Conservation (phyloP, 2,329 filamentous ascomycete species). For the Ambrosiella xylebori region DNA sequence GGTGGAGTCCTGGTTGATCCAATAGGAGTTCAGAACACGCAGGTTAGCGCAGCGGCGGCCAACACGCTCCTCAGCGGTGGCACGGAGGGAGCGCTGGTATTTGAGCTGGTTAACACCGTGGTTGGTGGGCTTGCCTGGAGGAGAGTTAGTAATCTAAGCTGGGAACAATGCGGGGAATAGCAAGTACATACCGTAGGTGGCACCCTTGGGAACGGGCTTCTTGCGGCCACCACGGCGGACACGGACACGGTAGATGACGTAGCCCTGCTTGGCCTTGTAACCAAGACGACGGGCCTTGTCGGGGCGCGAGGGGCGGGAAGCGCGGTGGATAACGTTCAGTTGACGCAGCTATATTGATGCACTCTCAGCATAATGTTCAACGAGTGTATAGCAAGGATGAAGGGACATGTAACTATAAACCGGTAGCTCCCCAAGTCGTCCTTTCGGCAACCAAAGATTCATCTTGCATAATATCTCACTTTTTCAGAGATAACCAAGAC, state of each 20-base stretch:
- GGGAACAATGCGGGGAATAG: background rate
- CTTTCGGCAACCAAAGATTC: conserved; percentile 19
- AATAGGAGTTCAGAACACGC: conserved; percentile 99
- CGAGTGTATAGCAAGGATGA: conserved; percentile 81
- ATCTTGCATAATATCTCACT: conserved; percentile 6
- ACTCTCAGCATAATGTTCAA: conserved; percentile 99
- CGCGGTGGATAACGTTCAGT: conserved; percentile 99
- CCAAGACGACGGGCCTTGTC: conserved; percentile 99
- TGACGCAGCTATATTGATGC: conserved; percentile 99
- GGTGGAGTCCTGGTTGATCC: conserved; percentile 99
- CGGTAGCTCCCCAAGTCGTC: conserved; percentile 11
- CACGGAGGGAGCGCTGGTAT: conserved; percentile 97
- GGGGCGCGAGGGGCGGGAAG: conserved; percentile 90
- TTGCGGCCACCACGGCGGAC: conserved; percentile 98
- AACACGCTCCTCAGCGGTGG: conserved; percentile 99
- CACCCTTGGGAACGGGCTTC: conserved; percentile 90
- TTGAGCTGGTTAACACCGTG: conserved; percentile 99
- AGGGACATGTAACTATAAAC: conserved; percentile 10
- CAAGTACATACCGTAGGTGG: conserved; percentile 71
- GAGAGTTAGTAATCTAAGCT: conserved; percentile 15
- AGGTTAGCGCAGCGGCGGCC: conserved; percentile 97
- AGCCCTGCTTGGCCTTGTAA: conserved; percentile 99
- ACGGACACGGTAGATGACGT: conserved; percentile 99
- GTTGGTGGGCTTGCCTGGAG: conserved; percentile 97
- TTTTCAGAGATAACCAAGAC: conserved; percentile 10